phyloP scores from a whole-genome alignment of 306 rosid genomes.

The Vigna reflexopilosa region DNA sequence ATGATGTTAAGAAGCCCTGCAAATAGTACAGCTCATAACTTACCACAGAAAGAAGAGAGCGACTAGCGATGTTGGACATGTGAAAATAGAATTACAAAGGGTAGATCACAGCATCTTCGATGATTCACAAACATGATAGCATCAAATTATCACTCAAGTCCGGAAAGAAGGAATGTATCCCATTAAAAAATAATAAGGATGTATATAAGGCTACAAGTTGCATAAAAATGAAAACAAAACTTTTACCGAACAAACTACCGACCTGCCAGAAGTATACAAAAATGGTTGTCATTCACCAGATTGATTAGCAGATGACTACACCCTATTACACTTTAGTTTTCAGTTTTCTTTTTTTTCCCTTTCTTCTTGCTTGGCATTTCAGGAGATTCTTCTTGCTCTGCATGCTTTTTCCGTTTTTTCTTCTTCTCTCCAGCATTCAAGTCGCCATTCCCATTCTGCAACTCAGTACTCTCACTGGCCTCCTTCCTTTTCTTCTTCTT shows the following conservation, averaged over 20 bases:
- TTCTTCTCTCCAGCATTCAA: slow-evolving; percentile 50
- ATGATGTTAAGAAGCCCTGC: no score
- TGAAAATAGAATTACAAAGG: not conserved
- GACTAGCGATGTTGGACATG: not conserved
- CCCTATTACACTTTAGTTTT: slow-evolving; percentile 3
- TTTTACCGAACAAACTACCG: slow-evolving; percentile 37
- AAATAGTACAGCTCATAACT: no score
- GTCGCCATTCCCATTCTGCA: slow-evolving; percentile 48
- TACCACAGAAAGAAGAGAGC: no score
- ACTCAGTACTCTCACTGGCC: slow-evolving; percentile 30
- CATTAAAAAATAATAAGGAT: slow-evolving; percentile 26
- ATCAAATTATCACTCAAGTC: slow-evolving; percentile 33
- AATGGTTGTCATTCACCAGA: slow-evolving; percentile 43
- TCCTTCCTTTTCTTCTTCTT: slow-evolving; percentile 54
- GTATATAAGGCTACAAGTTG: slow-evolving; percentile 38
- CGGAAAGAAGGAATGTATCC: slow-evolving; percentile 7
- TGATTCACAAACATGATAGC: slow-evolving; percentile 36
- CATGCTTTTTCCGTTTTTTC: slow-evolving; percentile 53
- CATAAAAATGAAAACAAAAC: slow-evolving; percentile 23
- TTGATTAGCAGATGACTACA: slow-evolving; percentile 28
- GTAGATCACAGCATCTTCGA: not conserved
- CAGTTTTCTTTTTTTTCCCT: slow-evolving; percentile 52
- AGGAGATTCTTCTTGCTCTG: slow-evolving; percentile 41
- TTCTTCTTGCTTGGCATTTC: slow-evolving; percentile 52
- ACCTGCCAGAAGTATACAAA: slow-evolving; percentile 44